These are phyloP conservation scores for Diaporthe sp. DNA, from an alignment of 2,329 filamentous ascomycete genomes.

Conservation along the genomic window DNA sequence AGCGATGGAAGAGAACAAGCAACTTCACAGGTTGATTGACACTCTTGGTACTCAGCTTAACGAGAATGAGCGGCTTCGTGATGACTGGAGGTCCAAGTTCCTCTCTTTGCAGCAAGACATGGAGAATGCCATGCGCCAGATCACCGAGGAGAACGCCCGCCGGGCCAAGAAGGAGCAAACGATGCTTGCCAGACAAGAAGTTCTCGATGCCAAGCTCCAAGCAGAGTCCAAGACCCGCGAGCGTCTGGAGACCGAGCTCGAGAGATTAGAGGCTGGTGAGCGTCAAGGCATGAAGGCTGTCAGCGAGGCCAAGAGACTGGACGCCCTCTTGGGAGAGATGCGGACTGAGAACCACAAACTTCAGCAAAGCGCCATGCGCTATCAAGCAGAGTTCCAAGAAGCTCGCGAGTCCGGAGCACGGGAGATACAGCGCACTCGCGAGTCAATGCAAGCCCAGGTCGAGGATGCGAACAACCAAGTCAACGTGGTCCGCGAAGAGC, in stretches of 20 bases:
- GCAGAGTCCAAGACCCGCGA: slow-evolving; percentile 80
- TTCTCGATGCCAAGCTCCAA: slow-evolving; percentile 82
- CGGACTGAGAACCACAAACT: slow-evolving; percentile 79
- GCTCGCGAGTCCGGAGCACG: slow-evolving; percentile 82
- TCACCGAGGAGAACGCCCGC: slow-evolving; percentile 84
- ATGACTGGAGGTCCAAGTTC: slow-evolving; percentile 87
- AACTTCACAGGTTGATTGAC: slow-evolving; percentile 79
- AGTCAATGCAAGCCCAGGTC: slow-evolving; percentile 84
- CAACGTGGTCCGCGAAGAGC: slow-evolving; percentile 83
- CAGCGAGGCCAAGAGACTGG: slow-evolving; percentile 72
- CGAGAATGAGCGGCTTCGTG: slow-evolving; percentile 86
- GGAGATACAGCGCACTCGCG: slow-evolving; percentile 85
- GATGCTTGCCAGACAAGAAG: slow-evolving; percentile 82
- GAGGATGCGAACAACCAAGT: slow-evolving; percentile 88
- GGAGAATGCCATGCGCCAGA: slow-evolving; percentile 80
- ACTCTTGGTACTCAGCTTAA: slow-evolving; percentile 83
- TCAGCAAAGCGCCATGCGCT: slow-evolving; percentile 76
- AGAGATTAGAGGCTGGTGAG: slow-evolving; percentile 74
- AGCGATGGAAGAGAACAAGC: slow-evolving; percentile 74
- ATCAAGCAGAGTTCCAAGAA: slow-evolving; percentile 87
- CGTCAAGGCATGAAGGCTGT: slow-evolving; percentile 75
- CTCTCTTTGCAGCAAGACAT: slow-evolving; percentile 90
- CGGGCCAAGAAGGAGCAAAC: slow-evolving; percentile 86
- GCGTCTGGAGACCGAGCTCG: slow-evolving; percentile 75
- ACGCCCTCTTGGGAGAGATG: slow-evolving; percentile 67